Evolutionary conservation across 106 monocot genomes (phyloP).

Genomic region (Dioscorea zingiberensis): DNA sequence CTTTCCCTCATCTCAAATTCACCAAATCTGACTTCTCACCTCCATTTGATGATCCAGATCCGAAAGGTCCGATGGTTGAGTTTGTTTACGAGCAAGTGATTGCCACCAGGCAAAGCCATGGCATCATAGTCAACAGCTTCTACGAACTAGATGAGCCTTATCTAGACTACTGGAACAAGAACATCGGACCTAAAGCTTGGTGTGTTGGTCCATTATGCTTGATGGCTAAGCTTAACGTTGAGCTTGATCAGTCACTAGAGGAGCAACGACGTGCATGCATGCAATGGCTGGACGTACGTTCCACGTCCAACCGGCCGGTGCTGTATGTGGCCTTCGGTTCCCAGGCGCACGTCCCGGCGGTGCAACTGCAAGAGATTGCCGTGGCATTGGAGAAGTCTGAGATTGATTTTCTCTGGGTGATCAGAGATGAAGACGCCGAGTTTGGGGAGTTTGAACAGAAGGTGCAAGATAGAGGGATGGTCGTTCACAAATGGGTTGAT

Average conservation of each 20-base stretch:
- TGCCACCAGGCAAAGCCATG: slow-evolving; percentile 4
- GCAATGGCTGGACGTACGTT: slow-evolving; percentile 44
- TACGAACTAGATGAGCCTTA: slow-evolving; percentile 33
- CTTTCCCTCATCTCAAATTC: background rate
- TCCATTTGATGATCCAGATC: background rate
- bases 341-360: slow-evolving; percentile 22
- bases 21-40: background rate
- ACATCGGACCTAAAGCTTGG: background rate
- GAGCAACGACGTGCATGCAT: slow-evolving; percentile 4
- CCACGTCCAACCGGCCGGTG: slow-evolving; percentile 13
- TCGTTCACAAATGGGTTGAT: slow-evolving; percentile 28
- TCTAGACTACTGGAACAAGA: background rate
- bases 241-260: background rate
- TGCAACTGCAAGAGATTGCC: slow-evolving; percentile 39
- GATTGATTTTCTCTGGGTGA: slow-evolving; percentile 40
- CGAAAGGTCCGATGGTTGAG: background rate
- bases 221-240: background rate
- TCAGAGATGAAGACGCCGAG: background rate
- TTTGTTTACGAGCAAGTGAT: background rate
- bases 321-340: slow-evolving; percentile 48
- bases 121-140: slow-evolving; percentile 62
- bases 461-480: slow-evolving; percentile 8
- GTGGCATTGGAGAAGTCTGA: slow-evolving; percentile 34
- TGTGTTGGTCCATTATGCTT: background rate
- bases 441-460: slow-evolving; percentile 26